Percentiles rank a stretch among this genome's conserved stretches.
Conservation (phyloP, 2,329 filamentous ascomycete genomes). For the Hymenoscyphus fraxineus region DNA sequence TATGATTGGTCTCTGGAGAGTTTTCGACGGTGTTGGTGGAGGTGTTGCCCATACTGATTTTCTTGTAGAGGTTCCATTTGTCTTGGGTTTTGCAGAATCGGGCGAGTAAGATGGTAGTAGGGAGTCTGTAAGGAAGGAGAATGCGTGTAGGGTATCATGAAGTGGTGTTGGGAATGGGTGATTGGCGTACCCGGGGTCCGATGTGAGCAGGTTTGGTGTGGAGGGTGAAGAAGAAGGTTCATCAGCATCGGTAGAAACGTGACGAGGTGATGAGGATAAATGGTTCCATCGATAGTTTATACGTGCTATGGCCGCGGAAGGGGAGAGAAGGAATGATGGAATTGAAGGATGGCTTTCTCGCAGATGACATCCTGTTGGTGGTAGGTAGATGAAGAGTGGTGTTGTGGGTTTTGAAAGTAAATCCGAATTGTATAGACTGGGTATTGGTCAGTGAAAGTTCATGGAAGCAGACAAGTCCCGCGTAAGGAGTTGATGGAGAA, state of each 20-base stretch:
- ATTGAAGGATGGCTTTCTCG: slow-evolving; percentile 39
- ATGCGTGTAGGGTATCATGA: slow-evolving; percentile 53
- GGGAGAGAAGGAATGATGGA: slow-evolving; percentile 42
- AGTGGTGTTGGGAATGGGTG: slow-evolving; percentile 52
- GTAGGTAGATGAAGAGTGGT: slow-evolving; percentile 54
- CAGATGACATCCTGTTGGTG: slow-evolving; percentile 40
- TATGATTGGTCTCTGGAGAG: slow-evolving; percentile 25
- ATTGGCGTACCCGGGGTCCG: slow-evolving; percentile 17
- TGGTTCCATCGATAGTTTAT: slow-evolving; percentile 58
- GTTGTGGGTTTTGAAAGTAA: slow-evolving; percentile 32
- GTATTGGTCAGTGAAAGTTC: neutral
- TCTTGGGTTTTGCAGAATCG: neutral
- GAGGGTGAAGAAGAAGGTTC: slow-evolving; percentile 7
- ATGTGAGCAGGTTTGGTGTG: slow-evolving; percentile 11
- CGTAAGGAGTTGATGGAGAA: neutral
- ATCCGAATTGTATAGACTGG: slow-evolving; percentile 29
- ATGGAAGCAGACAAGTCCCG: neutral
- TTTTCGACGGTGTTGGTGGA: slow-evolving; percentile 3
- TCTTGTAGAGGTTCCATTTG: neutral
- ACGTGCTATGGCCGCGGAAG: slow-evolving; percentile 48
- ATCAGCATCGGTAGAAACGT: neutral
- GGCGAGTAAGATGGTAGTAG: slow-evolving; percentile 19
- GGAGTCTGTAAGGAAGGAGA: slow-evolving; percentile 33
- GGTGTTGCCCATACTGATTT: neutral
- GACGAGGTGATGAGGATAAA: slow-evolving; percentile 11